Conservation (phyloP, 2,329 filamentous ascomycete genomes). For the Epichloe scottii region DNA sequence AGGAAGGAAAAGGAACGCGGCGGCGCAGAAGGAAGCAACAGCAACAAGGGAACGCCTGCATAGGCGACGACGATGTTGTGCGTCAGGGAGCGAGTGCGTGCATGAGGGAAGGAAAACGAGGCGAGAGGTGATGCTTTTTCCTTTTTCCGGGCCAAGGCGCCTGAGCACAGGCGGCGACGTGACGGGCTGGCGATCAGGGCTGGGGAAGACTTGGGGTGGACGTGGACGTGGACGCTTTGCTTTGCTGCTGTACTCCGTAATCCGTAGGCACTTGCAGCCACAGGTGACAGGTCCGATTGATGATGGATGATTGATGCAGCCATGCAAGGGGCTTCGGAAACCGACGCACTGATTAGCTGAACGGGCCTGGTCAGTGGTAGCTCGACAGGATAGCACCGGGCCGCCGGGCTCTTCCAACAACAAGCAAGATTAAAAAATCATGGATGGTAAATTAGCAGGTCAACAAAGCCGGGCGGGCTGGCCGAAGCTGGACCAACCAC, state of each 20-base stretch:
- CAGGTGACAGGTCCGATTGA: background rate
- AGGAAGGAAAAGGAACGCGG: slow-evolving; percentile 1
- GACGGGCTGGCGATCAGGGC: background rate
- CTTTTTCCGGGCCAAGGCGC: background rate
- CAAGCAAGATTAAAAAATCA: too few species aligned
- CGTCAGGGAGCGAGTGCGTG: background rate
- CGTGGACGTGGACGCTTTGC: too few species aligned
- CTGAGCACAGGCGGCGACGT: background rate
- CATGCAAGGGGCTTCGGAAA: background rate
- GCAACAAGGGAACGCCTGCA: background rate
- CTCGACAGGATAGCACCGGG: too few species aligned
- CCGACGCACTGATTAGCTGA: background rate
- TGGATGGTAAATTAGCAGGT: too few species aligned
- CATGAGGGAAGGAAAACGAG: background rate
- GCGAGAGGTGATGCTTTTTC: background rate
- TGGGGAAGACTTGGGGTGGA: too few species aligned
- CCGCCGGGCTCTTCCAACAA: too few species aligned
- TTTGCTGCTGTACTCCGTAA: too few species aligned
- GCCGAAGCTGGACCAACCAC: too few species aligned
- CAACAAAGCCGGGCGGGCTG: too few species aligned
- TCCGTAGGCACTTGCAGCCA: too few species aligned
- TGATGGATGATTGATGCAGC: too few species aligned
- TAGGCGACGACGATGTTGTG: background rate
- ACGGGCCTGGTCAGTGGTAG: too few species aligned
- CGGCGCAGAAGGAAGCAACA: background rate